A percentile compares a stretch with the other conserved stretches of the same genome.
phyloP scores from a whole-genome alignment of 2,329 filamentous ascomycete genomes.

The Helminthosporium solani region DNA sequence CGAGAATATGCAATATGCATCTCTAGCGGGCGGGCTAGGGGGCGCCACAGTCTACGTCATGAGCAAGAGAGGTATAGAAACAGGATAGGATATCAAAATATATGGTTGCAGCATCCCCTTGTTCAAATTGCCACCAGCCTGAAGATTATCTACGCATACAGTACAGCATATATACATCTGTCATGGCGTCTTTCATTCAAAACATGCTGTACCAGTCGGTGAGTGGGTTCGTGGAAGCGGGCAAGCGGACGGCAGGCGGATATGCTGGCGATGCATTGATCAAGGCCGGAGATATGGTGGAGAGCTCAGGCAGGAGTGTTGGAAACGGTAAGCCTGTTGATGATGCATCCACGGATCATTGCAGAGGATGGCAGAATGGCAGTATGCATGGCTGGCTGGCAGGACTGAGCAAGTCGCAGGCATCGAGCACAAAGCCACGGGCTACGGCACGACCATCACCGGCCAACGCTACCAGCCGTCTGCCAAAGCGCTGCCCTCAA shows the following conservation, averaged over 20 bases:
- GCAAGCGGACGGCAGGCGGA: constrained; percentile 38
- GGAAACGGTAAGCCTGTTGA: constrained; percentile 31
- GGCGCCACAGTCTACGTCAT: constrained; percentile 35
- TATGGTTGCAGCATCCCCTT: constrained; percentile 14
- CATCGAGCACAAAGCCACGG: constrained; percentile 33
- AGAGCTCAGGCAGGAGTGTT: constrained; percentile 33
- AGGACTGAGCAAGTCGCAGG: constrained; percentile 15
- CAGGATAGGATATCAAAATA: constrained; percentile 26
- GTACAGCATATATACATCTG: not conserved
- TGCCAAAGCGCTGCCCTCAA: constrained; percentile 31
- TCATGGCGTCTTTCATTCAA: constrained; percentile 36
- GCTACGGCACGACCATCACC: constrained; percentile 30
- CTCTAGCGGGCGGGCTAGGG: too few relatives aligned
- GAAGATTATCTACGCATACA: not conserved
- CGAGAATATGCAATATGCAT: too few relatives aligned
- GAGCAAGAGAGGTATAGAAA: constrained; percentile 11
- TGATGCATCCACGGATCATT: too few relatives aligned
- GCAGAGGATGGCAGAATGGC: too few relatives aligned
- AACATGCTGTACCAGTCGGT: constrained; percentile 43
- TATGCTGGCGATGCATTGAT: constrained; percentile 42
- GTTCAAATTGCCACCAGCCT: not conserved
- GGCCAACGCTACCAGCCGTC: constrained; percentile 31
- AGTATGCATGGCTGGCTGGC: too few relatives aligned
- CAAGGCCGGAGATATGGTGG: constrained; percentile 41
- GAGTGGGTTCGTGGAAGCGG: constrained; percentile 40